A percentile compares a stretch with the other conserved stretches of the same genome.
Conservation (phyloP, 192 early-diverging fungal species). For the Coemansia sp. region DNA sequence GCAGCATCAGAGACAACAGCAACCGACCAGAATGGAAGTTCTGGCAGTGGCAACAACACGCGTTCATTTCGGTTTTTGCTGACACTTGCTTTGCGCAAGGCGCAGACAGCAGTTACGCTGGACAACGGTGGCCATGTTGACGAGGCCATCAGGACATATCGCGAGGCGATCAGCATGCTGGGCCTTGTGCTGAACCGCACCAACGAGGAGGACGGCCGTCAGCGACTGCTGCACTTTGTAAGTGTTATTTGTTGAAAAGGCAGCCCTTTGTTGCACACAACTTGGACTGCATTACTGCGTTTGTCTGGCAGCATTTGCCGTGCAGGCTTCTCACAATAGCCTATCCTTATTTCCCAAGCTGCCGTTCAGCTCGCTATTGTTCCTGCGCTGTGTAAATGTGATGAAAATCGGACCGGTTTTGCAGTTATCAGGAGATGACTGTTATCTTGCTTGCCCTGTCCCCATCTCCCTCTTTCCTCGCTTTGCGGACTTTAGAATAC, state of each 20-base stretch:
- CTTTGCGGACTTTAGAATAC: neutral
- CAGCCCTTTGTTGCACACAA: constrained; percentile 2
- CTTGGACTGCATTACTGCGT: constrained; percentile 8
- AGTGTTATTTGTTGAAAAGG: constrained; percentile 20
- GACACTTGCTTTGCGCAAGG: constrained; percentile 54
- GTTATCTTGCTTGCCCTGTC: constrained; percentile 3
- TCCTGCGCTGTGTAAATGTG: neutral
- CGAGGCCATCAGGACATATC: constrained; percentile 53
- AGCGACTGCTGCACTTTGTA: constrained; percentile 56
- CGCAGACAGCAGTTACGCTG: constrained; percentile 52
- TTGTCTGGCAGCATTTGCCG: constrained; percentile 10
- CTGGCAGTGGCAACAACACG: constrained; percentile 39
- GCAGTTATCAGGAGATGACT: neutral
- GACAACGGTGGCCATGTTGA: constrained; percentile 55
- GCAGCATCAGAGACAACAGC: constrained; percentile 10
- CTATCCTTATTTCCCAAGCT: neutral
- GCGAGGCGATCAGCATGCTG: constrained; percentile 59
- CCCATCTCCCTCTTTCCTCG: neutral
- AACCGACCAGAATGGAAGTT: constrained; percentile 5
- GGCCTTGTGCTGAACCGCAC: constrained; percentile 53
- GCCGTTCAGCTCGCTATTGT: constrained; percentile 1
- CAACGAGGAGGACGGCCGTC: constrained; percentile 51
- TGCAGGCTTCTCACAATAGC: constrained; percentile 8
- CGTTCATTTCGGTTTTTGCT: constrained; percentile 57
- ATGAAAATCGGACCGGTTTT: neutral